Evolutionary conservation across 2,329 filamentous ascomycete genomes (phyloP).

Genomic region (Elsinoe ampelina): DNA sequence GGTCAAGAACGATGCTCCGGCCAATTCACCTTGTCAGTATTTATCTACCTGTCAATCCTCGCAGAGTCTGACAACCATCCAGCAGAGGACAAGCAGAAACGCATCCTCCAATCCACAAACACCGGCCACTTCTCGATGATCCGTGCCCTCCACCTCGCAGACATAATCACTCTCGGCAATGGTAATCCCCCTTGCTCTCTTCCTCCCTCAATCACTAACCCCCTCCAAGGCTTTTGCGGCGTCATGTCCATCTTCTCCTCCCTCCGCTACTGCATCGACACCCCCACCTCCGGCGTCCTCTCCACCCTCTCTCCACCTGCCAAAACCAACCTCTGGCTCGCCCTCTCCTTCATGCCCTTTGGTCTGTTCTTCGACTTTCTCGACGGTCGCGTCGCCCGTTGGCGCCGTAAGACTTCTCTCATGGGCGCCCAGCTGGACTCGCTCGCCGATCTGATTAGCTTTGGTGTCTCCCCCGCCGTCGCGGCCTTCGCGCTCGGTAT

Average conservation of each 20-base stretch:
- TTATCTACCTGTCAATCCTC: background rate
- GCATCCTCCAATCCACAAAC: constrained; percentile 55
- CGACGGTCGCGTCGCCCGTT: constrained; percentile 91
- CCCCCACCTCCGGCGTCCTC: background rate
- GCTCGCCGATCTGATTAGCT: constrained; percentile 89
- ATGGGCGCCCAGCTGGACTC: constrained; percentile 99
- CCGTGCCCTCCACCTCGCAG: constrained; percentile 61
- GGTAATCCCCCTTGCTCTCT: constrained; percentile 31
- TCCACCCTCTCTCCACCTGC: constrained; percentile 30
- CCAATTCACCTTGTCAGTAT: background rate
- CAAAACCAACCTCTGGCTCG: constrained; percentile 63
- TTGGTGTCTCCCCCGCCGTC: constrained; percentile 80
- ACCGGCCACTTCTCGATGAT: constrained; percentile 60
- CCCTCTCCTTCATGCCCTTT: constrained; percentile 80
- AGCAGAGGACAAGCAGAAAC: constrained; percentile 68
- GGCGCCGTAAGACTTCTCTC: constrained; percentile 91
- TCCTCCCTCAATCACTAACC: constrained; percentile 2
- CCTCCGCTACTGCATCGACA: constrained; percentile 77
- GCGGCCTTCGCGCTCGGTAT: constrained; percentile 84
- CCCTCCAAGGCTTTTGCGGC: constrained; percentile 64
- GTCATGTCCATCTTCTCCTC: constrained; percentile 95
- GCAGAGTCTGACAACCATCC: constrained; percentile 4
- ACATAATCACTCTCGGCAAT: constrained; percentile 77
- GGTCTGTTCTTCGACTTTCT: constrained; percentile 97
- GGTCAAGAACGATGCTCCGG: background rate